Conservation (phyloP, 1,139 yeast species). For the Zygosaccharomyces sapae region DNA sequence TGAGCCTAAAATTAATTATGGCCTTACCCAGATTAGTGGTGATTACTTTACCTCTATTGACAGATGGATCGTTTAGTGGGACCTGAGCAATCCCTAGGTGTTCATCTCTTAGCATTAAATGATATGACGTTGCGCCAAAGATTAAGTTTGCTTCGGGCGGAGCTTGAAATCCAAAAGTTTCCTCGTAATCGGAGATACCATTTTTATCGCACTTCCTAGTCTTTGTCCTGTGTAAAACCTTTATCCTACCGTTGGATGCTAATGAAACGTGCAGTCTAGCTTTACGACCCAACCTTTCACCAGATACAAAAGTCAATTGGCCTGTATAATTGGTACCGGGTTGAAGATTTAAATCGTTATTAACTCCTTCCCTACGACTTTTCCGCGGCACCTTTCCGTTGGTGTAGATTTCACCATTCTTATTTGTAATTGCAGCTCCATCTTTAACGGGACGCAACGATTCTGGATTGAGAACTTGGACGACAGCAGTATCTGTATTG, state of each 20-base stretch:
- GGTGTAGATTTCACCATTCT: not conserved
- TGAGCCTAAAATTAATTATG: slow-evolving; percentile 28
- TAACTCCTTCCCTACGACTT: slow-evolving; percentile 17
- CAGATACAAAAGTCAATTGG: slow-evolving; percentile 46
- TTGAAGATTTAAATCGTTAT: slow-evolving; percentile 29
- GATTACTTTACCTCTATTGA: slow-evolving; percentile 30
- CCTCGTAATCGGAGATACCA: slow-evolving; percentile 55
- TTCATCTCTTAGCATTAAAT: slow-evolving; percentile 66
- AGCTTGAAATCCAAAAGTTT: slow-evolving; percentile 64
- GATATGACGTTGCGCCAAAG: slow-evolving; percentile 64
- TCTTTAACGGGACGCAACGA: slow-evolving; percentile 2
- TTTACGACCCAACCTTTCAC: slow-evolving; percentile 36
- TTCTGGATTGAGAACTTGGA: slow-evolving; percentile 16
- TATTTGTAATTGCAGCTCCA: slow-evolving; percentile 11
- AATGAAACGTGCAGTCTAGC: slow-evolving; percentile 53
- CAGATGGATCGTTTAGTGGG: slow-evolving; percentile 30
- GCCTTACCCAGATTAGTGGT: slow-evolving; percentile 32
- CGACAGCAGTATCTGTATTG: slow-evolving; percentile 28
- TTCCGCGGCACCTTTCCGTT: slow-evolving; percentile 12
- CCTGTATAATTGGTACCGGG: slow-evolving; percentile 50
- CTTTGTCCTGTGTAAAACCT: slow-evolving; percentile 64
- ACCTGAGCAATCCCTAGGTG: slow-evolving; percentile 56
- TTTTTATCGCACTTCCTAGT: slow-evolving; percentile 48
- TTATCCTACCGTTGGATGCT: slow-evolving; percentile 49
- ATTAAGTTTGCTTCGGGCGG: slow-evolving; percentile 54